Conservation (phyloP, 345 rosid species). For the Gossypium anomalum region DNA sequence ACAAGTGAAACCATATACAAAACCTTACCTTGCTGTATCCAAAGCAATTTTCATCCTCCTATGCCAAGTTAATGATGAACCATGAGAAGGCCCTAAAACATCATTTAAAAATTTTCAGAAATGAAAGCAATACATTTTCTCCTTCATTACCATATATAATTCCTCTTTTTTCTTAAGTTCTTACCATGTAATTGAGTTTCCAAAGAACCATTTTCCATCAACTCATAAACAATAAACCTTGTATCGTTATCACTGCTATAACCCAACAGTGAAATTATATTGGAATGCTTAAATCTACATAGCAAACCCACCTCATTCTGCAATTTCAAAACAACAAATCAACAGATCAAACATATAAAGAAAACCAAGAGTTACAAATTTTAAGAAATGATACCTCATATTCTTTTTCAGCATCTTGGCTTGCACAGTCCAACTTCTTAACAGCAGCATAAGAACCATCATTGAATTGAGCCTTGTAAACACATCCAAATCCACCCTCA, state of each 20-base stretch:
- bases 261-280: slow-evolving; percentile 72
- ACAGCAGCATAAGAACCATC: slow-evolving; percentile 61
- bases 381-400: slow-evolving; percentile 50
- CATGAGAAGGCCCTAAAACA: slow-evolving; percentile 60
- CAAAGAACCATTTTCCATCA: slow-evolving; percentile 85
- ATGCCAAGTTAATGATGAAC: slow-evolving; percentile 76
- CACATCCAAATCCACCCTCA: slow-evolving; percentile 87
- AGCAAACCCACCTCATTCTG: slow-evolving; percentile 85
- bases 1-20: background rate
- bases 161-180: background rate
- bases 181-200: slow-evolving; percentile 91
- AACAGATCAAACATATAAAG: background rate
- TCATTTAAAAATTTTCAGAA: background rate
- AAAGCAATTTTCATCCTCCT: slow-evolving; percentile 92
- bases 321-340: slow-evolving; percentile 20
- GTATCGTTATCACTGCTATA: slow-evolving; percentile 51
- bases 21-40: slow-evolving; percentile 70
- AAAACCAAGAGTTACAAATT: background rate
- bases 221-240: slow-evolving; percentile 73
- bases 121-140: background rate
- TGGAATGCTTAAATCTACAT: slow-evolving; percentile 72
- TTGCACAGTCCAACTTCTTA: slow-evolving; percentile 67
- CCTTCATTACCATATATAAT: background rate
- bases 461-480: slow-evolving; percentile 64
- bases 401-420: slow-evolving; percentile 64